Conservation (phyloP, 371 early-diverging fungal genomes). For the Mortierella sp. region DNA sequence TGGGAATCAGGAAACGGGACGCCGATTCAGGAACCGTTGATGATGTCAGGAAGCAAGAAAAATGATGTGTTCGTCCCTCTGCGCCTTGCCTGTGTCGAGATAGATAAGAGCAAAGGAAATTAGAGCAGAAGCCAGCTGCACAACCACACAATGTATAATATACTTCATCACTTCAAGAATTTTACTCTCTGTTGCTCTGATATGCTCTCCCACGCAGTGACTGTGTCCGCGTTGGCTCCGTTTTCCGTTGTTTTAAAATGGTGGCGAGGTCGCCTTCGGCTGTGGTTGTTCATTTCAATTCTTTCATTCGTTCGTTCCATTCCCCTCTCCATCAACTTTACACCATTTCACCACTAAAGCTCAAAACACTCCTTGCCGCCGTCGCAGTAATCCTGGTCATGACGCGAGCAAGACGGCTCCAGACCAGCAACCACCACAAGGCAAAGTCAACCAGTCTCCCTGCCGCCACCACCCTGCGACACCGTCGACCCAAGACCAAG, state of each 20-base stretch:
- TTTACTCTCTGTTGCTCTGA: too few species aligned
- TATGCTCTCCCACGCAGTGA: too few species aligned
- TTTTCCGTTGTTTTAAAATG: too few species aligned
- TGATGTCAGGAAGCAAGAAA: too few species aligned
- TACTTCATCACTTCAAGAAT: too few species aligned
- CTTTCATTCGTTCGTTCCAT: neutral
- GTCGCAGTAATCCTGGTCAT: conserved; percentile 45
- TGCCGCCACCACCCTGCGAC: conserved; percentile 7
- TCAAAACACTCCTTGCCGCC: conserved; percentile 33
- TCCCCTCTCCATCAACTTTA: neutral
- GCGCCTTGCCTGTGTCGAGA: too few species aligned
- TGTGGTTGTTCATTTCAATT: too few species aligned
- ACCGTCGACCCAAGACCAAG: conserved; percentile 42
- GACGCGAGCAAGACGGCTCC: conserved; percentile 44
- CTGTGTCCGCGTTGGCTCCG: too few species aligned
- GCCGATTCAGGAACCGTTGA: neutral
- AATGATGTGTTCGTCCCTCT: too few species aligned
- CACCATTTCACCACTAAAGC: conserved; percentile 52
- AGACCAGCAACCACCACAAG: conserved; percentile 17
- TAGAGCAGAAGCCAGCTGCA: neutral
- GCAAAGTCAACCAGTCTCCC: conserved; percentile 9
- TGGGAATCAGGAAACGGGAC: too few species aligned
- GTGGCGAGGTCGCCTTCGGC: too few species aligned
- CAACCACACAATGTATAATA: too few species aligned
- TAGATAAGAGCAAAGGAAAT: neutral